phyloP scores from a whole-genome alignment of 179 eudicot genomes.

The Drosera spatulata region DNA sequence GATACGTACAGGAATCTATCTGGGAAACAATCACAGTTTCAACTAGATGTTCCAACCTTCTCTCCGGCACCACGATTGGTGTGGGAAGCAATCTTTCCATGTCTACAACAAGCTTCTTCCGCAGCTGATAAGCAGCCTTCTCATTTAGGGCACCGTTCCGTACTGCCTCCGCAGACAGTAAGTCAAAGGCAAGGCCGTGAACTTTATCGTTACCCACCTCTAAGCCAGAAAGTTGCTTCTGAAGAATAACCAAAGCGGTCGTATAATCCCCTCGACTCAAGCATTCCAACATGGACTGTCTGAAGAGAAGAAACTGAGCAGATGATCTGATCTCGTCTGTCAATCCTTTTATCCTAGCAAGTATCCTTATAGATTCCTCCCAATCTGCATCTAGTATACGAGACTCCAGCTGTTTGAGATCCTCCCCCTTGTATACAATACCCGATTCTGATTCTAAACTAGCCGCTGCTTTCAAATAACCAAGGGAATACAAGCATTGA shows the following conservation, averaged over 20 bases:
- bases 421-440: constrained; percentile 37
- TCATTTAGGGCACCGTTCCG: constrained; percentile 21
- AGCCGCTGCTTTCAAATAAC: constrained; percentile 49
- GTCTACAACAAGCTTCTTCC: constrained; percentile 37
- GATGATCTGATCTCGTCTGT: constrained; percentile 53
- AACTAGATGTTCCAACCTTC: constrained; percentile 76
- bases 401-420: constrained; percentile 44
- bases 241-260: constrained; percentile 41
- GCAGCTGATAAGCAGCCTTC: constrained; percentile 23
- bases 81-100: constrained; percentile 68
- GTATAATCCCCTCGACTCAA: constrained; percentile 40
- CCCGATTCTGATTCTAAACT: constrained; percentile 75
- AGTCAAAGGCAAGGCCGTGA: constrained; percentile 55
- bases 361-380: constrained; percentile 51
- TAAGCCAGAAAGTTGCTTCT: constrained; percentile 48
- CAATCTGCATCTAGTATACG: constrained; percentile 45
- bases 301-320: constrained; percentile 48
- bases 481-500: constrained; percentile 65
- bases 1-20: constrained; percentile 75
- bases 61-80: constrained; percentile 62
- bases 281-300: constrained; percentile 54
- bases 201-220: constrained; percentile 47
- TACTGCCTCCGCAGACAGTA: constrained; percentile 34
- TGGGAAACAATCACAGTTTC: constrained; percentile 55
- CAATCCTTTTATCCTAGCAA: constrained; percentile 36